phyloP scores from a whole-genome alignment of 345 rosid species.

The Cardamine resedifolia region DNA sequence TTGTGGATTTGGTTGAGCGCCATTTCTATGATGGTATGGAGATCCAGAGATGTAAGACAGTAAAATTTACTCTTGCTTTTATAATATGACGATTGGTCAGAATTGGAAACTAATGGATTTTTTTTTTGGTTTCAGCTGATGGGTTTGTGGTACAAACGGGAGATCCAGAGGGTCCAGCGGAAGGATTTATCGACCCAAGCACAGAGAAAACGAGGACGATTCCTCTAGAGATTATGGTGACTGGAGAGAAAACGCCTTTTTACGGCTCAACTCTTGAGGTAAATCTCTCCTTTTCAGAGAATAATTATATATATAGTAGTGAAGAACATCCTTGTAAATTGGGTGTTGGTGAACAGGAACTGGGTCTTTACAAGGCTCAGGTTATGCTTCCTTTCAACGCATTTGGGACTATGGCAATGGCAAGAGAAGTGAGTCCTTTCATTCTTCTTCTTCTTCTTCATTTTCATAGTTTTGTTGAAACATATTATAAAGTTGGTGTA shows the following conservation, averaged over 20 bases:
- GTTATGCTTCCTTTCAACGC: conserved; percentile 97
- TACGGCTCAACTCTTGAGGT: conserved; percentile 89
- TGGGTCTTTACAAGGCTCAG: conserved; percentile 97
- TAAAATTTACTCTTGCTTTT: background rate
- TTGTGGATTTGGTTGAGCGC: conserved; percentile 83
- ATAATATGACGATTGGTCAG: background rate
- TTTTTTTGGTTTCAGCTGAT: conserved; percentile 79
- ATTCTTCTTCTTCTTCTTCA: background rate
- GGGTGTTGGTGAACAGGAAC: conserved; percentile 54
- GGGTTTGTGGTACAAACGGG: conserved; percentile 99
- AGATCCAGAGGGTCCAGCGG: conserved; percentile 99
- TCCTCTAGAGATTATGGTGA: conserved; percentile 86
- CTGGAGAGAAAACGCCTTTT: conserved; percentile 73
- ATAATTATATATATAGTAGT: too few species aligned
- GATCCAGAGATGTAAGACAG: conserved; percentile 82
- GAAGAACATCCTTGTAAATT: background rate
- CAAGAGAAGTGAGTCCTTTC: conserved; percentile 76
- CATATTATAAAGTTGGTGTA: background rate
- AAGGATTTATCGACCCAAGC: conserved; percentile 93
- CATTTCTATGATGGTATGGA: conserved; percentile 99
- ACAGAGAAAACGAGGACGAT: conserved; percentile 82
- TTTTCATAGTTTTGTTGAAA: conserved; percentile 2
- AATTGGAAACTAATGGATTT: too few species aligned
- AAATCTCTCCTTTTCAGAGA: conserved; percentile 3
- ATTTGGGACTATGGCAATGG: conserved; percentile 99